These are phyloP conservation scores for Pseudomonodictys pantanalensis DNA, from an alignment of 495 filamentous ascomycete genomes.

Conservation along the genomic window DNA sequence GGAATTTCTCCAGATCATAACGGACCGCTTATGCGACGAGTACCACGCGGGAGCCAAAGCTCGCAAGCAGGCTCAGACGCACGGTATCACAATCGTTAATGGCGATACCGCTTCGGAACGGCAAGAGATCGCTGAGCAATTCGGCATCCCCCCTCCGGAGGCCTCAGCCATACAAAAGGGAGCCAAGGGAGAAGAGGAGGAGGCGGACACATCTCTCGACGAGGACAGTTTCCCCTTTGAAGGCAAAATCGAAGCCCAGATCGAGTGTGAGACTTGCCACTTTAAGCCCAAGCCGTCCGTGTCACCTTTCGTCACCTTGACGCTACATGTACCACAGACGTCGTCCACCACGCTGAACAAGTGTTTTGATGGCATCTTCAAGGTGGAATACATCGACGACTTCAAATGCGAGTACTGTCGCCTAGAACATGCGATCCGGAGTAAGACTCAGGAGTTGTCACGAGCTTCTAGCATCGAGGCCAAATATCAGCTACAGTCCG, in stretches of 20 bases:
- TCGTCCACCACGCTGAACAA: slow-evolving; percentile 61
- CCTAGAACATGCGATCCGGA: slow-evolving; percentile 69
- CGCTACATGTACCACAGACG: slow-evolving; percentile 83
- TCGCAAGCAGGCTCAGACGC: slow-evolving; percentile 46
- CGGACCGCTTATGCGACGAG: slow-evolving; percentile 88
- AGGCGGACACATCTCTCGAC: slow-evolving; percentile 15
- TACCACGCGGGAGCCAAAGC: slow-evolving; percentile 80
- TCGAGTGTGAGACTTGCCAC: slow-evolving; percentile 83
- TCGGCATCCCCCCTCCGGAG: slow-evolving; percentile 10
- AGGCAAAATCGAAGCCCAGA: slow-evolving; percentile 82
- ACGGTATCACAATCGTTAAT: slow-evolving; percentile 4
- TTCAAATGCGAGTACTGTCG: slow-evolving; percentile 93
- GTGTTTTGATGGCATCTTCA: slow-evolving; percentile 92
- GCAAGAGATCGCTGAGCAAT: slow-evolving; percentile 23
- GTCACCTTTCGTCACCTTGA: slow-evolving; percentile 87
- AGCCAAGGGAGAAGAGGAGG: background rate
- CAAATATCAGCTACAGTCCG: slow-evolving; percentile 52
- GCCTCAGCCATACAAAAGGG: background rate
- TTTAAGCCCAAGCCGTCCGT: slow-evolving; percentile 81
- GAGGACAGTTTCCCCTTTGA: slow-evolving; percentile 84
- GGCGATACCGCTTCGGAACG: slow-evolving; percentile 13
- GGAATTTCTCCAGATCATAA: slow-evolving; percentile 91
- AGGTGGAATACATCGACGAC: slow-evolving; percentile 93
- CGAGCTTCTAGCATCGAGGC: slow-evolving; percentile 48
- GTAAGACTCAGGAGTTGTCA: slow-evolving; percentile 47